Evolutionary conservation across 2,329 filamentous ascomycete genomes (phyloP), one percentile per base, ranked within the genome.

Genomic region (Apiospora aurea): DNA sequence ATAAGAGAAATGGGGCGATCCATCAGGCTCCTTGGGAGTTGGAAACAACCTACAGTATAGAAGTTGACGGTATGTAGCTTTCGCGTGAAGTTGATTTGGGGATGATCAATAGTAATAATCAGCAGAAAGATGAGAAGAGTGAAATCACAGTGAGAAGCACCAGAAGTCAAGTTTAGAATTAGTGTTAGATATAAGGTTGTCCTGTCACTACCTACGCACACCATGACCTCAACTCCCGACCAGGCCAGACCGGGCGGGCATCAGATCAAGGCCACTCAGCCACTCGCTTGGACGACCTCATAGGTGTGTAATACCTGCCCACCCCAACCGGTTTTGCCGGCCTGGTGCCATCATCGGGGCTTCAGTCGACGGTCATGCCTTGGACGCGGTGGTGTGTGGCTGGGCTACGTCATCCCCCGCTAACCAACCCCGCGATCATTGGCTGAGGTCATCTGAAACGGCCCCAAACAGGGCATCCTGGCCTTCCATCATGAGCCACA

Each of bases 351-450:
- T 51, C 67, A 41, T 41, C 46, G 24, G 67, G 69, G 38, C 14
- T 49, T 66, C 34, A 38, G 29, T 3, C 8, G 26, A 29, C 47
- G 43, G 57, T 70, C 46, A 57, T 70, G 47, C 46, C 47, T 57
- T 51, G 51, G 34, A 38, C 2, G 7, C 26, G 13, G 10, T 24
- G 21, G 34, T 43, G 16, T 29, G 46, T 70, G 69, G 46, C 69
- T 51, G 47, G 44, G 18, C 69, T 70, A 70, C 69, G 69, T 70
- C 69, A 70, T 70, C 26, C 51, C 41, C 41, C 24, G n/a, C 69
- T 68, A 47, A 43, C 6, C 66, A 26, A 34, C 66, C 66, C 41
- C 57, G 38, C 53, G 51, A 18, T 66, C 49, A 70, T 70, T 70
- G 69, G 69, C 38, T 49, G 26, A 41, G 34, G 21, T 61, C 69